Evolutionary conservation across 306 rosid species (phyloP), one percentile per base, ranked within the genome.

Genomic region (Quercus gilva): DNA sequence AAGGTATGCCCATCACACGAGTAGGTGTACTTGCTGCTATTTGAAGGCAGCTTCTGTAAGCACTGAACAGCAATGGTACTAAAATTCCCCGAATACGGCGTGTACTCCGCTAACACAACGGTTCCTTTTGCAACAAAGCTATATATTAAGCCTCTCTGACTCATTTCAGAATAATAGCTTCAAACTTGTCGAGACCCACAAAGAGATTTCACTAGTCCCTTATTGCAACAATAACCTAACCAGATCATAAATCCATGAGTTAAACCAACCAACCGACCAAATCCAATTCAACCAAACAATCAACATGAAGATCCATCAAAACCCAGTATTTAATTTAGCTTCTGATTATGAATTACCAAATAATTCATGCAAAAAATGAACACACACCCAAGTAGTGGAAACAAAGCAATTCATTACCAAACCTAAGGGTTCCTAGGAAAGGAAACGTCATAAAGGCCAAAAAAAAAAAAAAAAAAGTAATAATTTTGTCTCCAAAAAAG

Each of bases 51-150:
- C 84, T 87, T 92, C 87, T 95, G 97, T 79, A 95, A 80, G 87
- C 99, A 95, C 61, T 95, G 99, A 87, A 95, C 98, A 37, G 99
- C 99, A 79, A 95, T 90, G 73, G 99, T 95, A 78, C 99, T 91
- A 76, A 95, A 95, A 86, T 95, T 95, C 67, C 99, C 99, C 0
- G 97, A 82, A 83, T 91, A 95, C 11, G 95, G 82, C 0, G 99
- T 95, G 82, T 95, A 95, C 68, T 95, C 99, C 1, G 99, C 99
- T 81, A 95, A 90, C 52, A 95, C 98, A 77, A 91, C 87, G 31
- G 82, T 84, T 69, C 99, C 98, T 85, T 91, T 95, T 29, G 98
- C 97, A 84, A 92, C 98, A 85, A 95, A 95, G 88, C 99, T 92
- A 81, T 95, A 95, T 20, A 95, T 95, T 53, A 95, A 89, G 75